Conservation (phyloP, 2,329 filamentous ascomycete species). For the Fusarium cicatricum region DNA sequence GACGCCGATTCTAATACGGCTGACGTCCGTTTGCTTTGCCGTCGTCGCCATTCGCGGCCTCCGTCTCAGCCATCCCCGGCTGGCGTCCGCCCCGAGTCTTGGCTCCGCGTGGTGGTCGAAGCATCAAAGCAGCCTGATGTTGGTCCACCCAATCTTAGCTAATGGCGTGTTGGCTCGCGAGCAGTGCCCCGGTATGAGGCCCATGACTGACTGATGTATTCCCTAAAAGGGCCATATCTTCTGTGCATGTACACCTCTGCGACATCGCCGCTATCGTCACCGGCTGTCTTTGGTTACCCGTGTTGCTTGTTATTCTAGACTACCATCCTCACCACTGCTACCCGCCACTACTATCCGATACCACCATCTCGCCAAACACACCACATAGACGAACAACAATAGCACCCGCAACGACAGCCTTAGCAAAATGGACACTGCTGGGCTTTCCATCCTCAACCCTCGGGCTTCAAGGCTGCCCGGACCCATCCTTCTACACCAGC, state of each 20-base stretch:
- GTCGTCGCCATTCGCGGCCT: conserved; percentile 34
- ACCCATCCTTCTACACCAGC: conserved; percentile 60
- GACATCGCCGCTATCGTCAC: conserved; percentile 16
- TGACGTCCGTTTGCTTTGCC: conserved; percentile 35
- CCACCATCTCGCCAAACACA: conserved; percentile 2
- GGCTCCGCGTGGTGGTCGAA: conserved; percentile 36
- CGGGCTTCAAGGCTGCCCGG: conserved; percentile 52
- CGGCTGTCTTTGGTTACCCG: conserved; percentile 8
- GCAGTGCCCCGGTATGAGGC: conserved; percentile 32
- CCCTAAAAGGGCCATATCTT: conserved; percentile 39
- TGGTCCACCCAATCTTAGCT: conserved; percentile 41
- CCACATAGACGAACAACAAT: conserved; percentile 1
- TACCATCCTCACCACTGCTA: conserved; percentile 9
- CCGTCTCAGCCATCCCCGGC: conserved; percentile 24
- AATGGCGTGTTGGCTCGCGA: conserved; percentile 36
- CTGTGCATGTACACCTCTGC: conserved; percentile 27
- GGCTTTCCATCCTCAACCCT: conserved; percentile 58
- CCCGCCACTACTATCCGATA: conserved; percentile 4
- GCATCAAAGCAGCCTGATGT: conserved; percentile 38
- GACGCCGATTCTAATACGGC: conserved; percentile 34
- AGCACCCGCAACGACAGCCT: conserved; percentile 2
- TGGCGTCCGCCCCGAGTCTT: conserved; percentile 32
- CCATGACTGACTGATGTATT: conserved; percentile 36
- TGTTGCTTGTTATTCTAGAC: conserved; percentile 24
- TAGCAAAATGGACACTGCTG: conserved; percentile 39